A percentile compares a stretch with the other conserved stretches of the same genome.
Evolutionary conservation across 2,329 filamentous ascomycete genomes (phyloP).

Genomic region (Bisporella sp.): DNA sequence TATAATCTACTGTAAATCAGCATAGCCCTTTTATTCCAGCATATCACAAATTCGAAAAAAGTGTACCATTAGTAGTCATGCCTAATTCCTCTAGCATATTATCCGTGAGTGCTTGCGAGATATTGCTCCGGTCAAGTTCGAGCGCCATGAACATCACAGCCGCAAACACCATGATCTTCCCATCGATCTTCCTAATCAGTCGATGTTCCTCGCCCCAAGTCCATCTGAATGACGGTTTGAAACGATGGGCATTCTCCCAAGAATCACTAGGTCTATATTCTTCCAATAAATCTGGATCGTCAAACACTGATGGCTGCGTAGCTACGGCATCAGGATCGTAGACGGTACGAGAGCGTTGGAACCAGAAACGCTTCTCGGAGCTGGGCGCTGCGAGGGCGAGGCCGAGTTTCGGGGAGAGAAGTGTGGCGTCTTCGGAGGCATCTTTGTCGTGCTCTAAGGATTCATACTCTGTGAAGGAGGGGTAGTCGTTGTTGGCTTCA

Average conservation of each 20-base stretch:
- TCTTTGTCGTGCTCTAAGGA: no score
- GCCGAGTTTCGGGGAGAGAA: no score
- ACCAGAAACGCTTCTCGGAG: slow-evolving; percentile 17
- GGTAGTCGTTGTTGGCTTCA: no score
- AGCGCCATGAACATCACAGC: slow-evolving; percentile 54
- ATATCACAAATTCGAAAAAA: neutral
- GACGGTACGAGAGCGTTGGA: slow-evolving; percentile 14
- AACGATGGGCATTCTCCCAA: slow-evolving; percentile 33
- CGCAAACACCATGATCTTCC: slow-evolving; percentile 27
- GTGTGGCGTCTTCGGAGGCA: no score
- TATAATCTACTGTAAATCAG: slow-evolving; percentile 31
- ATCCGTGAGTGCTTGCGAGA: slow-evolving; percentile 51
- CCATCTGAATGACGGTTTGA: slow-evolving; percentile 31
- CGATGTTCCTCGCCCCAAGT: slow-evolving; percentile 30
- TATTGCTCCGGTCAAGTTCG: slow-evolving; percentile 53
- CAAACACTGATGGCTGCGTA: slow-evolving; percentile 21
- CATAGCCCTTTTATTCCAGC: neutral
- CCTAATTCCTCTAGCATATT: slow-evolving; percentile 50
- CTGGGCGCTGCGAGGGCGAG: slow-evolving; percentile 11
- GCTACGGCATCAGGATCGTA: slow-evolving; percentile 17
- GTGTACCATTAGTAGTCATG: slow-evolving; percentile 36
- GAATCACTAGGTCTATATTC: slow-evolving; percentile 20
- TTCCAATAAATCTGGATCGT: slow-evolving; percentile 14
- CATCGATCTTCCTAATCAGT: slow-evolving; percentile 24
- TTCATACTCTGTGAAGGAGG: no score